Evolutionary conservation across 495 filamentous ascomycete genomes (phyloP).

Genomic region (Chlorociboria aeruginascens): DNA sequence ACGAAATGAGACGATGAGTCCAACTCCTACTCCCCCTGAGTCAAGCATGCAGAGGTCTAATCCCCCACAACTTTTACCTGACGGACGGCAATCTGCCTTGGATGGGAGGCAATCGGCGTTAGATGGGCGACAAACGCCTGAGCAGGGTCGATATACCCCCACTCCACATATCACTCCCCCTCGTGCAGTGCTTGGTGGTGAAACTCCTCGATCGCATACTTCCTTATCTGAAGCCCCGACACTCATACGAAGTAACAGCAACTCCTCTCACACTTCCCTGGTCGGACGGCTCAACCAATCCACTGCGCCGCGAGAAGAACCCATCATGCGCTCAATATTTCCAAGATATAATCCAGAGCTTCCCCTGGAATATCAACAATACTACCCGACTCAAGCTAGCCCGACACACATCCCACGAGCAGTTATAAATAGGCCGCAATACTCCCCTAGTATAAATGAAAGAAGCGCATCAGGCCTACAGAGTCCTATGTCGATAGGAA

Average conservation of each 20-base stretch:
- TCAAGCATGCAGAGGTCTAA: constrained; percentile 21
- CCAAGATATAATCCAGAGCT: constrained; percentile 67
- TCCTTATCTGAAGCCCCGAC: constrained; percentile 39
- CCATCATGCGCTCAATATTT: constrained; percentile 58
- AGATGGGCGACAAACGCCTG: constrained; percentile 10
- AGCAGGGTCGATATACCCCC: constrained; percentile 25
- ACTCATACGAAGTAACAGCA: constrained; percentile 34
- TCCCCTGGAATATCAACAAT: constrained; percentile 54
- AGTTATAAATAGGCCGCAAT: constrained; percentile 43
- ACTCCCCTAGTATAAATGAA: constrained; percentile 32
- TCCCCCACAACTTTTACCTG: constrained; percentile 27
- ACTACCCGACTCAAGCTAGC: constrained; percentile 46
- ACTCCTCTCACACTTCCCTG: constrained; percentile 34
- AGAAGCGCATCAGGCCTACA: constrained; percentile 15
- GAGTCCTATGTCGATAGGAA: constrained; percentile 22
- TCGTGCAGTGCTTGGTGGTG: constrained; percentile 20
- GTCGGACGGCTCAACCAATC: constrained; percentile 24
- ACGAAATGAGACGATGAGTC: constrained; percentile 2
- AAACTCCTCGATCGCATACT: constrained; percentile 29
- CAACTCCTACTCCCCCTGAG: constrained; percentile 7
- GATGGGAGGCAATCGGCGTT: constrained; percentile 16
- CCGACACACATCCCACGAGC: constrained; percentile 41
- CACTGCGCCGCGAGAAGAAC: constrained; percentile 26
- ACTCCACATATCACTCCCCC: constrained; percentile 29
- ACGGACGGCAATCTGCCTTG: constrained; percentile 20